These are phyloP conservation scores for Kingdonia uniflora DNA, from an alignment of 164 flowering plant genomes.

Conservation along the genomic window DNA sequence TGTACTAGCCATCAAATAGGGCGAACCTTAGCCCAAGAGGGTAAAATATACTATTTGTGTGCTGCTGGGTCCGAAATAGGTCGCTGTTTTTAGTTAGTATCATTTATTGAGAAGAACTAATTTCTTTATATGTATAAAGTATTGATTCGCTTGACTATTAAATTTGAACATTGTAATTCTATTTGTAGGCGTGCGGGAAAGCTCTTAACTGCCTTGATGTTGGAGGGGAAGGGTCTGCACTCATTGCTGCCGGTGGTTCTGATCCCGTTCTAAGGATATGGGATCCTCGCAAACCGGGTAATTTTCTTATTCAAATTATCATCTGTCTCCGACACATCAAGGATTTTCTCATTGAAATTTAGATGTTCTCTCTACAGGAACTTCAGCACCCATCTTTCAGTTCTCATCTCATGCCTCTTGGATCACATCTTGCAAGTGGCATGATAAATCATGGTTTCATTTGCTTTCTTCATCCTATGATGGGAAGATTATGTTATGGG, in stretches of 20 bases:
- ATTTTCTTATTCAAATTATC: neutral
- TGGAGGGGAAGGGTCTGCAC: slow-evolving; percentile 85
- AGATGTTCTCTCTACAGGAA: slow-evolving; percentile 34
- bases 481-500: slow-evolving; percentile 97
- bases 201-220: slow-evolving; percentile 71
- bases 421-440: slow-evolving; percentile 97
- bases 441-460: slow-evolving; percentile 66
- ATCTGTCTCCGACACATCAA: neutral
- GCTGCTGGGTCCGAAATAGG: too few relatives aligned
- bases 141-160: too few relatives aligned
- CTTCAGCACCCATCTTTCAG: slow-evolving; percentile 68
- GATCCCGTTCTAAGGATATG: slow-evolving; percentile 80
- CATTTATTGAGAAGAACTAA: too few relatives aligned
- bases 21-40: too few relatives aligned
- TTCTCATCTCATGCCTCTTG: slow-evolving; percentile 81
- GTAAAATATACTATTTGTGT: too few relatives aligned
- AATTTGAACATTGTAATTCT: neutral
- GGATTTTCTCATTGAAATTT: neutral
- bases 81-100: too few relatives aligned
- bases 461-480: slow-evolving; percentile 82
- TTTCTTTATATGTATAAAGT: too few relatives aligned
- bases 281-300: slow-evolving; percentile 99
- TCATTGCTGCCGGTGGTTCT: slow-evolving; percentile 87
- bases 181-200: slow-evolving; percentile 59
- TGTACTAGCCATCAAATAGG: too few relatives aligned